Evolutionary conservation across 257 asterid genomes (phyloP), one percentile per base, ranked within the genome.

Genomic region (Ilex asprella): DNA sequence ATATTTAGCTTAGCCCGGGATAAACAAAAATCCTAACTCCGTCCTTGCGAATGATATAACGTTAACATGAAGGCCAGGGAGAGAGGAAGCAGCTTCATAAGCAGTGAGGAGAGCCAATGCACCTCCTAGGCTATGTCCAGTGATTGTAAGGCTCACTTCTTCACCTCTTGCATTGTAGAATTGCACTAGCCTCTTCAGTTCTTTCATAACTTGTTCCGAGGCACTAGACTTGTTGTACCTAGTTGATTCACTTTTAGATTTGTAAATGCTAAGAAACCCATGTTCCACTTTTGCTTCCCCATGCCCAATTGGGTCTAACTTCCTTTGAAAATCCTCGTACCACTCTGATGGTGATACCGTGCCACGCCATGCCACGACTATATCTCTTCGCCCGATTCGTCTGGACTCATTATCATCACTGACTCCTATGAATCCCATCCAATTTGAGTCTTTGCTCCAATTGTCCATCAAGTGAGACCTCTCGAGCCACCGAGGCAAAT

Each of bases 121-220:
- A 46, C 90, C 96, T 6, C 96, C 93, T 32, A 88, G 61, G 75
- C 95, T 84, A 11, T 86, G 96, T 29, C 96, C 95, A 2, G 93
- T 84, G 65, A 86, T 74, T 31, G 95, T 88, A 1, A 86, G 76
- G 83, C 95, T 84, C 2, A 84, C 85, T 44, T 79, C 65, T 69
- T 88, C 84, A 6, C 88, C 81, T 55, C 41, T 55, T 16, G 30
- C 60, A 11, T 54, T 71, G 75, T 82, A 88, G 9, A 61, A 66
- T 61, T 82, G 39, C 0, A 86, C 67, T 30, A 88, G 10, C 5
- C 12, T 67, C 31, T 70, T 76, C 1, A 86, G 56, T 61, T 86
- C 87, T 12, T 31, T 50, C 93, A 88, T 86, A 10, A 82, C 90
- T 72, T 86, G 95, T 50, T 86, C 87, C 10, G 95, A 84, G 16